A percentile compares a stretch with the other conserved stretches of the same genome.
Conservation (phyloP, 2,329 filamentous ascomycete species). For the Verticillium dahliae region DNA sequence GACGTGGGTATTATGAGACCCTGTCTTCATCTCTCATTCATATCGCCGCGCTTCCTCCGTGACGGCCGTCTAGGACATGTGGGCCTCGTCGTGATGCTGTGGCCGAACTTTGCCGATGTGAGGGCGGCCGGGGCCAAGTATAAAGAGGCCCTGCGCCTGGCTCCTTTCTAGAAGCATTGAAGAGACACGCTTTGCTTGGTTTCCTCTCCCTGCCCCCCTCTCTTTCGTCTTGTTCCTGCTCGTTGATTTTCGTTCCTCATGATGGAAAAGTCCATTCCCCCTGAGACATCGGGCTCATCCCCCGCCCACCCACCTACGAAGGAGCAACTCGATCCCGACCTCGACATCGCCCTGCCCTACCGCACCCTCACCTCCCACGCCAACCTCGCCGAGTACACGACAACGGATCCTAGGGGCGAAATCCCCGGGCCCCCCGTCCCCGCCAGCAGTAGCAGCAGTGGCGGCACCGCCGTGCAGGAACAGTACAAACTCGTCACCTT, state of each 20-base stretch:
- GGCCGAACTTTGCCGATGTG: not conserved
- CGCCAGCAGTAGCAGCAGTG: constrained; percentile 2
- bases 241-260: not conserved
- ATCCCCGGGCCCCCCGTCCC: constrained; percentile 40
- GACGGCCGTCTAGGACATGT: not conserved
- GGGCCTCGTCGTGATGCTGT: not conserved
- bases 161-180: not conserved
- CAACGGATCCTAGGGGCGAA: constrained; percentile 54
- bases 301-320: constrained; percentile 18
- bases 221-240: not conserved
- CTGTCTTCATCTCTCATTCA: not conserved
- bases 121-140: not conserved
- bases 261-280: not conserved
- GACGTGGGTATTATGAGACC: not conserved
- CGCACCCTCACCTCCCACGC: constrained; percentile 54
- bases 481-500: constrained; percentile 57
- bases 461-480: constrained; percentile 13
- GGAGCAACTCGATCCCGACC: constrained; percentile 28
- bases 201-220: not conserved
- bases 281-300: not conserved
- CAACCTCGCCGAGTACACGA: constrained; percentile 61
- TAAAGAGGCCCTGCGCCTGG: not conserved
- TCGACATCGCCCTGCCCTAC: constrained; percentile 55
- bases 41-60: not conserved
- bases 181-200: not conserved